phyloP scores from a whole-genome alignment of 1,284 basidiomycete species.

The Puccinia polysora region DNA sequence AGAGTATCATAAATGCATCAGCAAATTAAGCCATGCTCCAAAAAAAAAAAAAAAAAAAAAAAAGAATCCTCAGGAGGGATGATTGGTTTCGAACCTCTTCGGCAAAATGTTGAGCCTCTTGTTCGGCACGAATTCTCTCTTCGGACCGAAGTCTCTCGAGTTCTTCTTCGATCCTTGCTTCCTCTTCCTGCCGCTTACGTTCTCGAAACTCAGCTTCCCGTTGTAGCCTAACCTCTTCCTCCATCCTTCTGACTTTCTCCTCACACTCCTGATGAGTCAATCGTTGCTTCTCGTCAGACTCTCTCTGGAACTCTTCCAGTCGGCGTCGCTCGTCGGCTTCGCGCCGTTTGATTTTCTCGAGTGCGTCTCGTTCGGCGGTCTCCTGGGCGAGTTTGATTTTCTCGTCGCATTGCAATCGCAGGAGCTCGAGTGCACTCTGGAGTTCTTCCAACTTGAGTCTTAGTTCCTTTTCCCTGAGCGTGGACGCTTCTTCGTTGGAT shows the following conservation, averaged over 20 bases:
- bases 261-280: not conserved
- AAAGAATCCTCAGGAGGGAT: too few relatives aligned
- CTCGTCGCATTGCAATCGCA: too few relatives aligned
- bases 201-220: slow-evolving; percentile 9
- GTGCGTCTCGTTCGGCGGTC: not conserved
- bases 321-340: not conserved
- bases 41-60: too few relatives aligned
- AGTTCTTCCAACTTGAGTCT: not conserved
- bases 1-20: too few relatives aligned
- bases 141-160: not conserved
- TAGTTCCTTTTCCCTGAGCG: slow-evolving; percentile 11
- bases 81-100: slow-evolving; percentile 5
- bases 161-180: slow-evolving; percentile 1
- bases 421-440: not conserved
- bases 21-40: too few relatives aligned
- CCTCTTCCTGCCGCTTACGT: not conserved
- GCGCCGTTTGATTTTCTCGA: not conserved
- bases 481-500: slow-evolving; percentile 17
- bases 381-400: too few relatives aligned
- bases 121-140: not conserved
- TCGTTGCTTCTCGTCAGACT: slow-evolving; percentile 12
- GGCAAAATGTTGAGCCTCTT: slow-evolving; percentile 6
- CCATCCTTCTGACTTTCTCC: not conserved
- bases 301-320: not conserved
- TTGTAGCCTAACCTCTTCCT: not conserved